Evolutionary conservation across 2,329 filamentous ascomycete species (phyloP), one percentile per base, ranked within the genome.

Genomic region (Penicillium sp.): DNA sequence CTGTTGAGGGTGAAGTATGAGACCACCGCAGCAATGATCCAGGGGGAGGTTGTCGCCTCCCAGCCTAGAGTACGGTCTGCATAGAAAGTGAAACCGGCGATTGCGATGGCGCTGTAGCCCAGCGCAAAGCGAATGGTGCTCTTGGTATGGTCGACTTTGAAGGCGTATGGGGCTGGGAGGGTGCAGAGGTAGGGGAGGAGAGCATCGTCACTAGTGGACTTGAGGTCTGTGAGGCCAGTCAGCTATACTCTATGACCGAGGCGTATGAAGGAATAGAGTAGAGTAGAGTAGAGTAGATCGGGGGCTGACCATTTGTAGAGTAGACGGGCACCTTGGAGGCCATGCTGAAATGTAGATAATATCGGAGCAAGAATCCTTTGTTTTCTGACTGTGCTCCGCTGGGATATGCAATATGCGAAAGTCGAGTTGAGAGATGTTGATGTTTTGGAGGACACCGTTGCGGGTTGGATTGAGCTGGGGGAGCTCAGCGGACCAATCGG

Each of bases 191-290:
- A 97, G 77, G 94, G 92, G 55, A 90, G 87, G 56, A 99, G 87
- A 53, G 92, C 91, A 77, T 99, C 94, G 78, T 99, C 94, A 63
- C 90, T 91, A 34, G 92, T 95, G 79, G 94, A 96, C 77, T 97
- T 97, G 61, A 99, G 88, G 73, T 97, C 94, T 96, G 71, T 19
- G 19, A 11, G 14, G 1, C 24, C 21, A 33, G 53, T 59, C 42
- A 64, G 47, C n/a, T n/a, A 7, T 33, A 11, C 14, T n/a, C 5
- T 31, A 7, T 14, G 42, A n/a, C 34, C 11, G 29, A 33, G 29
- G 24, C 9, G 24, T 50, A 45, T 23, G 50, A 50, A 50, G 52
- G 51, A n/a, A n/a, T n/a, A n/a, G n/a, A n/a, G n/a, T n/a, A n/a
- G n/a, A n/a, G n/a, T n/a, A n/a, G n/a, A n/a, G n/a, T n/a, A n/a